Conservation (phyloP, 306 rosid genomes). For the Sicyos baderoa region DNA sequence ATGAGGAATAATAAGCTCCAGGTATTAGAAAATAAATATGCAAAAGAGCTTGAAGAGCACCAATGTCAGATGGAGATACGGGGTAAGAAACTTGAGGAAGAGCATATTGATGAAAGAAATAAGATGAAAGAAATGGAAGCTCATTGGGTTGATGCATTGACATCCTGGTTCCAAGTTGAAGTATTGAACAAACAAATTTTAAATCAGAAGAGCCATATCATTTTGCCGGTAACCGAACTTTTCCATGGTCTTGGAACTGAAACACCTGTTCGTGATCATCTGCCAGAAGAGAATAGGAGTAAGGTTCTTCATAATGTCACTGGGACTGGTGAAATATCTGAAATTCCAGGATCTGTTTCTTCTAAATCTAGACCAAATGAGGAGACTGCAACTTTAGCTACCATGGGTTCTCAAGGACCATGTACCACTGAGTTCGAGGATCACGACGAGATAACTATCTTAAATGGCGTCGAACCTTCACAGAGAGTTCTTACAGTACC, state of each 20-base stretch:
- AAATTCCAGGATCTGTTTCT: slow-evolving; percentile 25
- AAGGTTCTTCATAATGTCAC: slow-evolving; percentile 22
- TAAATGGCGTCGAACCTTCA: slow-evolving; percentile 30
- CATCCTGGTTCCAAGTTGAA: slow-evolving; percentile 39
- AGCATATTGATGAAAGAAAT: slow-evolving; percentile 31
- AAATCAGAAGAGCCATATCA: slow-evolving; percentile 27
- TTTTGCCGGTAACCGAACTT: slow-evolving; percentile 24
- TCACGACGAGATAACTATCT: slow-evolving; percentile 18
- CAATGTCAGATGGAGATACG: slow-evolving; percentile 24
- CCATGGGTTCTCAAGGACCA: slow-evolving; percentile 21
- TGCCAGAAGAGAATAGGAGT: slow-evolving; percentile 18
- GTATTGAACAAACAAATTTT: slow-evolving; percentile 28
- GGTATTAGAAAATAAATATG: slow-evolving; percentile 24
- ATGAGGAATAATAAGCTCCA: slow-evolving; percentile 30
- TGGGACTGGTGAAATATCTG: slow-evolving; percentile 22
- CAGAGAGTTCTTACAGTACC: slow-evolving; percentile 17
- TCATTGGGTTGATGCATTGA: slow-evolving; percentile 42
- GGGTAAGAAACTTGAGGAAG: slow-evolving; percentile 39
- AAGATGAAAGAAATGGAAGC: slow-evolving; percentile 32
- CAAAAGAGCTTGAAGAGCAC: slow-evolving; percentile 28
- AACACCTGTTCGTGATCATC: slow-evolving; percentile 24
- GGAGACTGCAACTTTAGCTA: slow-evolving; percentile 23
- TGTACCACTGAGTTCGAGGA: slow-evolving; percentile 14
- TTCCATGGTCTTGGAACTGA: slow-evolving; percentile 19
- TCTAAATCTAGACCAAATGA: slow-evolving; percentile 20